Percentiles rank a stretch among this genome's conserved stretches.
Conservation (phyloP, 176 grass and related monocot genomes). For the Oryza officinalis region DNA sequence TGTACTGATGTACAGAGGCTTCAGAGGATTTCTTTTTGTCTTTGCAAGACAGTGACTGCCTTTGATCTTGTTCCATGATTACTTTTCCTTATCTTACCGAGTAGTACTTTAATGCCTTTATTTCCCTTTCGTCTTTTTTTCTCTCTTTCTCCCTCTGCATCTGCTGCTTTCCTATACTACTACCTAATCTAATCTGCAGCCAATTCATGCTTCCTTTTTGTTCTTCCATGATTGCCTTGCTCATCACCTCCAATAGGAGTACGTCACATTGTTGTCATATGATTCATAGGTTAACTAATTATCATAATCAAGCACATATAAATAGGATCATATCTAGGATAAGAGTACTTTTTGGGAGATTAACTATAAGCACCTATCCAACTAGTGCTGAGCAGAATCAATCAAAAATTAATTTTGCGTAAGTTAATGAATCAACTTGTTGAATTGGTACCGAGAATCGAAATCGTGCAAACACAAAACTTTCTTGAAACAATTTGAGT, state of each 20-base stretch:
- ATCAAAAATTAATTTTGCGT: background rate
- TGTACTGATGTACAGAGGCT: background rate
- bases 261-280: constrained; percentile 2
- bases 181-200: constrained; percentile 23
- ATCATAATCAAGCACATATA: background rate
- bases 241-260: constrained; percentile 22
- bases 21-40: constrained; percentile 34
- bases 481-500: background rate
- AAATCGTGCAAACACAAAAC: background rate
- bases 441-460: background rate
- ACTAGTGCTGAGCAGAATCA: constrained; percentile 37
- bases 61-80: constrained; percentile 40
- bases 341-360: constrained; percentile 26
- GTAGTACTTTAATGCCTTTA: constrained; percentile 30
- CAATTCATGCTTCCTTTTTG: constrained; percentile 4
- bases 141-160: background rate
- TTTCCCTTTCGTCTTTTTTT: constrained; percentile 7
- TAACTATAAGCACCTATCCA: background rate
- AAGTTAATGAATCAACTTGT: background rate
- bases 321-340: constrained; percentile 30
- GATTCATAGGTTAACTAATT: constrained; percentile 25
- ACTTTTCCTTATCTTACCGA: constrained; percentile 36
- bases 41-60: constrained; percentile 35
- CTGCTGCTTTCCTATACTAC: constrained; percentile 38
- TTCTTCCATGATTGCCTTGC: constrained; percentile 34